Evolutionary conservation across 2,329 filamentous ascomycete genomes (phyloP), one percentile per base, ranked within the genome.

Genomic region (Talaromyces pinophilus): DNA sequence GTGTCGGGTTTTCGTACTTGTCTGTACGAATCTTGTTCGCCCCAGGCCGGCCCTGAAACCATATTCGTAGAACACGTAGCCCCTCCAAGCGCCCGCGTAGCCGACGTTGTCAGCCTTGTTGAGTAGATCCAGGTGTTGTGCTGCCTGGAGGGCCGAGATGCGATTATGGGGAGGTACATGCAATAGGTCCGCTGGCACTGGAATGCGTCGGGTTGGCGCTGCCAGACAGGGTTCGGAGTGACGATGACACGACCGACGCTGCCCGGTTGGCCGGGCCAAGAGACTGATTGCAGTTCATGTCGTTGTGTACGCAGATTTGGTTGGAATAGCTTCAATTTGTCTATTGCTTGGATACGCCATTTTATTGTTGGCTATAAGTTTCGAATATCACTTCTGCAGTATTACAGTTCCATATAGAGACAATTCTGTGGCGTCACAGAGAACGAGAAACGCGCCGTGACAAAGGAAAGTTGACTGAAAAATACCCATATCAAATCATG

Each of bases 271-370:
- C 59, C 59, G 22, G 46, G 64, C 8, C 3, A 40, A n/a, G 64
- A 59, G 25, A 60, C 50, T n/a, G 38, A 33, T 28, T 64, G 63
- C 6, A 64, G 44, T 60, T 64, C 33, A 64, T 64, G 44, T 64
- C 63, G 22, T 60, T 60, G 40, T 60, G 57, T 5, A 60, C 25
- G 28, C 44, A 38, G 7, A 59, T 60, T 40, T 50, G 63, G 22
- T 38, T 11, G 19, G 10, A 48, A 42, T 22, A 17, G 22, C 48
- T 52, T 52, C 25, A 28, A 52, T 30, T 15, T 8, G 25, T 28
- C 22, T 25, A 17, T 28, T 17, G 22, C 6, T 28, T 30, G 13
- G 10, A 50, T 25, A 50, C 13, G 28, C 3, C 46, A 15, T 50
- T 15, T 28, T 15, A 1, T 1, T 50, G 25, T 25, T 25, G 25